Conservation (phyloP, 176 grass and related monocot species). For the Pontederia crassipes region DNA sequence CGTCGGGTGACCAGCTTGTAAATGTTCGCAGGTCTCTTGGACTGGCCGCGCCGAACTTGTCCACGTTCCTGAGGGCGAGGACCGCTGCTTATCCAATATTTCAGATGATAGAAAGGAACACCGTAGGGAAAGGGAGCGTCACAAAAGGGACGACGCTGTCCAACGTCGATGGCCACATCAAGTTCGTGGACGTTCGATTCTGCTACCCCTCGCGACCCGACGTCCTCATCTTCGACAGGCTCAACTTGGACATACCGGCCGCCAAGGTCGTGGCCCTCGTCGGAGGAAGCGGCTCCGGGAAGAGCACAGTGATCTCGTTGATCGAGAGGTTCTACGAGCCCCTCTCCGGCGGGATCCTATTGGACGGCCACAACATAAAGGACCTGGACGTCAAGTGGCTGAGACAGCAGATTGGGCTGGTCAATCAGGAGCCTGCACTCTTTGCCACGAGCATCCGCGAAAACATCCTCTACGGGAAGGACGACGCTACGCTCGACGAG, state of each 20-base stretch:
- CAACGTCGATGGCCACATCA: conserved; percentile 54
- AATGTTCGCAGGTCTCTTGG: conserved; percentile 47
- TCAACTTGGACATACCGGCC: conserved; percentile 64
- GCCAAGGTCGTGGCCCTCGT: conserved; percentile 83
- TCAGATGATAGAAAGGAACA: conserved; percentile 92
- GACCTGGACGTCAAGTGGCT: conserved; percentile 89
- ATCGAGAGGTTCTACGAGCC: conserved; percentile 99
- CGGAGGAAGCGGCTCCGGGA: conserved; percentile 83
- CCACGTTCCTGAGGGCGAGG: conserved; percentile 76
- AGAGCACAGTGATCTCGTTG: conserved; percentile 89
- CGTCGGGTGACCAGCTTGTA: not conserved
- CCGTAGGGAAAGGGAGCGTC: conserved; percentile 41
- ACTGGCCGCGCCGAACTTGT: conserved; percentile 72
- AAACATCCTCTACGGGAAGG: conserved; percentile 96
- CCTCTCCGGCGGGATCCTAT: conserved; percentile 36
- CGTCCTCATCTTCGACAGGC: conserved; percentile 56
- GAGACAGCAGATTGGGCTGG: conserved; percentile 73
- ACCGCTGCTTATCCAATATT: conserved; percentile 84
- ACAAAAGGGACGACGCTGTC: conserved; percentile 39
- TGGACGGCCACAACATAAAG: conserved; percentile 59
- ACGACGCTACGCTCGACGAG: conserved; percentile 52
- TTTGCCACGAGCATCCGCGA: conserved; percentile 93
- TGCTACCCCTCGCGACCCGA: conserved; percentile 79
- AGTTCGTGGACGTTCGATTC: conserved; percentile 55
- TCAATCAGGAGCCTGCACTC: conserved; percentile 92